Percentiles rank a stretch among this genome's conserved stretches.
Evolutionary conservation across 768 basidiomycete species (phyloP).

Genomic region (Leccinum ochraceum): DNA sequence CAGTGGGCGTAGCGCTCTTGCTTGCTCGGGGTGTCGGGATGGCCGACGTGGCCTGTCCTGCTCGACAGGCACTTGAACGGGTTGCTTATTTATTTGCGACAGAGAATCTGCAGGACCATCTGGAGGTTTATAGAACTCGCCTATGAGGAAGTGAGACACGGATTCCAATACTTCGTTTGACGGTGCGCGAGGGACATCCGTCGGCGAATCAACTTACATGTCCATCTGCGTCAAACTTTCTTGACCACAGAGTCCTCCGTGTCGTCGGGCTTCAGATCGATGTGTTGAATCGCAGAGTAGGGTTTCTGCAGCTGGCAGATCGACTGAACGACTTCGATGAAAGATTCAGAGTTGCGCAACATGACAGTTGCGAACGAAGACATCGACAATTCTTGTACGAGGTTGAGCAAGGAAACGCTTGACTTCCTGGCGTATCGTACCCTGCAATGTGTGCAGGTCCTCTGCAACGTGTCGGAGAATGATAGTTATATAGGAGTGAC

Average conservation of each 20-base stretch:
- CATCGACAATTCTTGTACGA: constrained; percentile 67
- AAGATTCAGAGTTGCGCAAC: constrained; percentile 73
- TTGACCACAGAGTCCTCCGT: constrained; percentile 17
- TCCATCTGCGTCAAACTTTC: constrained; percentile 35
- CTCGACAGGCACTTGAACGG: constrained; percentile 11
- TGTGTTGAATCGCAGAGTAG: constrained; percentile 53
- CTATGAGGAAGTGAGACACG: constrained; percentile 68
- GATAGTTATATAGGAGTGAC: constrained; percentile 81
- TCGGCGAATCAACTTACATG: constrained; percentile 59
- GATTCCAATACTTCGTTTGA: constrained; percentile 53
- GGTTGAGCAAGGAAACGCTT: constrained; percentile 77
- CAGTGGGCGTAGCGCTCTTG: constrained; percentile 50
- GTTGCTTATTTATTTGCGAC: constrained; percentile 16
- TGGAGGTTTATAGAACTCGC: constrained; percentile 62
- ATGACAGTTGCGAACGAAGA: constrained; percentile 71
- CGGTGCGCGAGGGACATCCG: constrained; percentile 25
- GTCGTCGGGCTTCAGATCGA: constrained; percentile 54
- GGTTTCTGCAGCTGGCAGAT: constrained; percentile 75
- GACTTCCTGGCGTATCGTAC: constrained; percentile 81
- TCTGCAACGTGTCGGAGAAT: constrained; percentile 94
- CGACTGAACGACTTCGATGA: constrained; percentile 71
- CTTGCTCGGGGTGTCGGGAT: constrained; percentile 18
- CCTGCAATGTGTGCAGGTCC: constrained; percentile 60
- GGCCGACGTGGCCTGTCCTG: constrained; percentile 16
- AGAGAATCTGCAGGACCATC: constrained; percentile 30